A percentile compares a stretch with the other conserved stretches of the same genome.
Conservation (phyloP, 2,329 filamentous ascomycete species). For the Leptographium wingfieldii region DNA sequence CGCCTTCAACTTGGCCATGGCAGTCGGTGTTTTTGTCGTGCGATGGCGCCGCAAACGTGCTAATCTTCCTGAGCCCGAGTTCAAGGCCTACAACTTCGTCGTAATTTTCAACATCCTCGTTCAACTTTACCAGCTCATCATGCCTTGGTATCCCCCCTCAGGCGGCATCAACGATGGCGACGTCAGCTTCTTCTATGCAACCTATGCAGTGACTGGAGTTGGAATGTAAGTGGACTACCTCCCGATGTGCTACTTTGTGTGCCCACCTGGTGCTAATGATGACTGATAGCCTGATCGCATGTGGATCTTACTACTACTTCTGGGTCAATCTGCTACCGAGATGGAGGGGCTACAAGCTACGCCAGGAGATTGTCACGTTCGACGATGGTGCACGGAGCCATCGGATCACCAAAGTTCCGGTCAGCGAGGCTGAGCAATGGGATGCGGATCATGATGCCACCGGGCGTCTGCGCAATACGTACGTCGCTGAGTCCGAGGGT, state of each 20-base stretch:
- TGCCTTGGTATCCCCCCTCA: slow-evolving; percentile 59
- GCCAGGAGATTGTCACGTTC: slow-evolving; percentile 33
- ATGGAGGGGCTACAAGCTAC: slow-evolving; percentile 29
- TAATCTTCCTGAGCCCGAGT: slow-evolving; percentile 34
- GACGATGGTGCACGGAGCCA: slow-evolving; percentile 31
- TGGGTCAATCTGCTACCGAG: slow-evolving; percentile 34
- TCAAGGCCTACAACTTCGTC: slow-evolving; percentile 44
- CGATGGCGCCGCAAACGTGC: slow-evolving; percentile 39
- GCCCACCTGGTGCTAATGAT: neutral
- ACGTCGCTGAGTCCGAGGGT: neutral
- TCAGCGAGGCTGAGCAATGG: slow-evolving; percentile 28
- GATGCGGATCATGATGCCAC: slow-evolving; percentile 21
- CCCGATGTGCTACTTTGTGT: neutral
- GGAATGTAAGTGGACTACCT: slow-evolving; percentile 37
- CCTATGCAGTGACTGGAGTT: slow-evolving; percentile 53
- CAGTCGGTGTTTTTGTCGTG: slow-evolving; percentile 43
- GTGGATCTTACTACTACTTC: slow-evolving; percentile 33
- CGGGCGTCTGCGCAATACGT: neutral
- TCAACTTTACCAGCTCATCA: slow-evolving; percentile 51
- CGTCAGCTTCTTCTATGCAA: slow-evolving; percentile 63
- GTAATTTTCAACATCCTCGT: slow-evolving; percentile 47
- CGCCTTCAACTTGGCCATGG: slow-evolving; percentile 45
- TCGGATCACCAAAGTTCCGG: slow-evolving; percentile 31
- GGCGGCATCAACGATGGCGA: slow-evolving; percentile 47
- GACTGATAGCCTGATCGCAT: slow-evolving; percentile 20